Evolutionary conservation across 2,329 filamentous ascomycete species (phyloP).

Genomic region (Helotiales sp.): DNA sequence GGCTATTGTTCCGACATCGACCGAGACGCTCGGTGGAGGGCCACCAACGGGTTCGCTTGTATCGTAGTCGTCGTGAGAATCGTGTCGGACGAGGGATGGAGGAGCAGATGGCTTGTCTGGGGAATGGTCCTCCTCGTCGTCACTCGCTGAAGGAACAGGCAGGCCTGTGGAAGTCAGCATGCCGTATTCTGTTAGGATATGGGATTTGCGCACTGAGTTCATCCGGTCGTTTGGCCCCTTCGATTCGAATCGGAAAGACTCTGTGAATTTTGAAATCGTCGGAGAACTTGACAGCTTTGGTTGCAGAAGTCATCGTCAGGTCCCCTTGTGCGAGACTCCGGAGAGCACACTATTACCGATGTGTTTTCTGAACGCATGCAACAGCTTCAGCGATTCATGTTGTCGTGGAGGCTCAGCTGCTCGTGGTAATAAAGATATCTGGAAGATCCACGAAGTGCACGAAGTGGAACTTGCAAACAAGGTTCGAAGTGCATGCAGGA

Average conservation of each 20-base stretch:
- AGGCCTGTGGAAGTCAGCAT: not conserved
- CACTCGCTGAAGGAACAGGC: not conserved
- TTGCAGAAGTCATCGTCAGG: not conserved
- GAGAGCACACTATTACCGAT: not conserved
- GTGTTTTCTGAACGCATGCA: not conserved
- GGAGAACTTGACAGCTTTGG: not conserved
- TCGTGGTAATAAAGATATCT: not conserved
- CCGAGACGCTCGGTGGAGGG: conserved; percentile 3
- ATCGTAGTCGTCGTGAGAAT: not conserved
- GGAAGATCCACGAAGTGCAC: too few species aligned
- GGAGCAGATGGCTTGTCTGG: not conserved
- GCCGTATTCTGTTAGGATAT: not conserved
- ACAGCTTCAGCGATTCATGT: not conserved
- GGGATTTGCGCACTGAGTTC: not conserved
- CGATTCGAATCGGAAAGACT: conserved; percentile 4
- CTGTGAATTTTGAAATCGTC: conserved; percentile 1
- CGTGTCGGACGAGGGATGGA: not conserved
- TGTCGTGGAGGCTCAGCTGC: not conserved
- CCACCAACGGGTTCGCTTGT: not conserved
- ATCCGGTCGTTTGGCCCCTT: not conserved
- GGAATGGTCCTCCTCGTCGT: not conserved
- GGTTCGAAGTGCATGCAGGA: not conserved
- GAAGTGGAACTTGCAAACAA: too few species aligned
- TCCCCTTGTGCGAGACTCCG: not conserved
- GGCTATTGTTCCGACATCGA: not conserved